phyloP scores from a whole-genome alignment of 1,284 basidiomycete species.

The Apiotrichum laibachii region DNA sequence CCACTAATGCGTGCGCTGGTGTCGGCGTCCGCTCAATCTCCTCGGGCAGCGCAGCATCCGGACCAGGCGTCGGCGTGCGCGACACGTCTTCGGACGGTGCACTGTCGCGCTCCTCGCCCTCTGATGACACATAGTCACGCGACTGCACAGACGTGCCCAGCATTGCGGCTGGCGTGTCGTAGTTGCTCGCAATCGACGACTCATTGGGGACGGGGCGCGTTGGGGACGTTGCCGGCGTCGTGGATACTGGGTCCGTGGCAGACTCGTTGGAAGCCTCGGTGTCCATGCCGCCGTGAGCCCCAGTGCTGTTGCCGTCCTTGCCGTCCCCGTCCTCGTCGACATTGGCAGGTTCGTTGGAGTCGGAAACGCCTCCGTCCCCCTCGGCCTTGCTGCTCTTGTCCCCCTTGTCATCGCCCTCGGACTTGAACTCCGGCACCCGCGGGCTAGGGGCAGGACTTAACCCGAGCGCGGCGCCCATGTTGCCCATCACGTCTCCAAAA shows the following conservation, averaged over 20 bases:
- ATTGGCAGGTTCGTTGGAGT: background rate
- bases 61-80: slow-evolving; percentile 8
- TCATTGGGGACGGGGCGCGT: background rate
- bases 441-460: slow-evolving; percentile 18
- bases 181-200: background rate
- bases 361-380: background rate
- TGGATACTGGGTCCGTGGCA: background rate
- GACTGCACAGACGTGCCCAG: slow-evolving; percentile 7
- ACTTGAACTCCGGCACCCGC: background rate
- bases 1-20: background rate
- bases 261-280: background rate
- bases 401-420: background rate
- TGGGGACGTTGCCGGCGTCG: background rate
- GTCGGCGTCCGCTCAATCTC: too few species aligned
- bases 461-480: slow-evolving; percentile 34
- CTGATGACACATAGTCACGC: too few species aligned
- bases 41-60: background rate
- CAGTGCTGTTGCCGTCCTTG: background rate
- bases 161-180: background rate
- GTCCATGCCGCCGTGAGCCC: too few species aligned
- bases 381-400: background rate
- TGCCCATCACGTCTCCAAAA: slow-evolving; percentile 34
- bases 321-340: background rate
- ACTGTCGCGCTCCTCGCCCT: background rate
- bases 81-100: background rate